Conservation (phyloP, 805 yeast species). For the Maudiozyma barnettii region DNA sequence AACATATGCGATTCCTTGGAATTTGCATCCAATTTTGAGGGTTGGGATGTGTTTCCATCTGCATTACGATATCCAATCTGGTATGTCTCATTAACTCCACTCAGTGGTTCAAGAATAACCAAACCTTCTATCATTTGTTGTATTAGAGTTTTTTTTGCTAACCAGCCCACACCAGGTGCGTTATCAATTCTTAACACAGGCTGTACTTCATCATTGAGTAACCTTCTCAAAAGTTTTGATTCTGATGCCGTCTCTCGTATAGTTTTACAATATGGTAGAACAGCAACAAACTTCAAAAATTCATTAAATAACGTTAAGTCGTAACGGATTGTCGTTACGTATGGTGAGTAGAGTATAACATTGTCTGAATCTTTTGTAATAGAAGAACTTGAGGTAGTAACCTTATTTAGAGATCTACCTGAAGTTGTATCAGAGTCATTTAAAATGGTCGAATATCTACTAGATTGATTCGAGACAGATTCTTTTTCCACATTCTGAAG, state of each 20-base stretch:
- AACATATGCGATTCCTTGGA: constrained; percentile 31
- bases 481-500: constrained; percentile 42
- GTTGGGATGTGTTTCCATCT: constrained; percentile 1
- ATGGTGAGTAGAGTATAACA: constrained; percentile 33
- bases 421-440: constrained; percentile 11
- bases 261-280: constrained; percentile 26
- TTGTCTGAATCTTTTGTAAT: constrained; percentile 4
- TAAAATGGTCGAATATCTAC: constrained; percentile 8
- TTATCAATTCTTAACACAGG: constrained; percentile 55
- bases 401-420: constrained; percentile 16
- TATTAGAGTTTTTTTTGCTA: constrained; percentile 53
- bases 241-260: constrained; percentile 33
- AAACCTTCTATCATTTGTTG: constrained; percentile 66
- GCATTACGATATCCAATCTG: constrained; percentile 28
- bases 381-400: constrained; percentile 8
- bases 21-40: constrained; percentile 5
- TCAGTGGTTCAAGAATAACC: constrained; percentile 76
- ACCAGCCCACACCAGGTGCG: constrained; percentile 56
- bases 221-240: constrained; percentile 51
- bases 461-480: constrained; percentile 4
- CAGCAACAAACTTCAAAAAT: constrained; percentile 32
- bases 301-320: constrained; percentile 33
- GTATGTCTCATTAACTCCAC: constrained; percentile 71
- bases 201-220: constrained; percentile 72
- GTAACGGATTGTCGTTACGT: constrained; percentile 33